Conservation (phyloP, 805 yeast species). For the Pichia nakasei region DNA sequence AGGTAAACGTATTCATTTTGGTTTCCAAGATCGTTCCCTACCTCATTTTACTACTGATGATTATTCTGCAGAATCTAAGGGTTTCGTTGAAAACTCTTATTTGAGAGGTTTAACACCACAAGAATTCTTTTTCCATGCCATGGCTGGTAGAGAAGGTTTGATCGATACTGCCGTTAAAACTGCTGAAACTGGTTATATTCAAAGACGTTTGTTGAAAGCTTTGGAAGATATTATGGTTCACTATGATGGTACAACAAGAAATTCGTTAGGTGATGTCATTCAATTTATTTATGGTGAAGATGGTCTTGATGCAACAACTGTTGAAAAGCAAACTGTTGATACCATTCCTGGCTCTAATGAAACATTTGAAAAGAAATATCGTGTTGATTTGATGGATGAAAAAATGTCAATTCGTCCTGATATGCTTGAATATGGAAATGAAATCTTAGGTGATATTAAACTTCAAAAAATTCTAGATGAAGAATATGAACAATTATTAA, state of each 20-base stretch:
- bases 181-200: constrained; percentile 97
- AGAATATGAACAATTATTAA: constrained; percentile 69
- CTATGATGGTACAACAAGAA: constrained; percentile 96
- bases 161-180: constrained; percentile 99
- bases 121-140: constrained; percentile 97
- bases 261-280: constrained; percentile 91
- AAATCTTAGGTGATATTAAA: constrained; percentile 81
- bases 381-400: constrained; percentile 75
- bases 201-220: constrained; percentile 96
- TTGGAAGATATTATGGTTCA: constrained; percentile 93
- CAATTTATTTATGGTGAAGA: constrained; percentile 98
- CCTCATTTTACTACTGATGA: constrained; percentile 99
- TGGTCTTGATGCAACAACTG: constrained; percentile 97
- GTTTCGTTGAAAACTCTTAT: constrained; percentile 95
- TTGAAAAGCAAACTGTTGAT: constrained; percentile 92
- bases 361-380: constrained; percentile 74
- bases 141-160: constrained; percentile 99
- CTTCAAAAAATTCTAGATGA: constrained; percentile 73
- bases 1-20: constrained; percentile 98
- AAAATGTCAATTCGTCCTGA: constrained; percentile 54
- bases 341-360: constrained; percentile 89
- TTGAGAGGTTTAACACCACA: constrained; percentile 97
- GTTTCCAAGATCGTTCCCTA: constrained; percentile 89
- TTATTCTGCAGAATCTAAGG: constrained; percentile 96
- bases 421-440: constrained; percentile 79